Evolutionary conservation across 257 asterid species (phyloP).

Genomic region (Solanum arcanum): DNA sequence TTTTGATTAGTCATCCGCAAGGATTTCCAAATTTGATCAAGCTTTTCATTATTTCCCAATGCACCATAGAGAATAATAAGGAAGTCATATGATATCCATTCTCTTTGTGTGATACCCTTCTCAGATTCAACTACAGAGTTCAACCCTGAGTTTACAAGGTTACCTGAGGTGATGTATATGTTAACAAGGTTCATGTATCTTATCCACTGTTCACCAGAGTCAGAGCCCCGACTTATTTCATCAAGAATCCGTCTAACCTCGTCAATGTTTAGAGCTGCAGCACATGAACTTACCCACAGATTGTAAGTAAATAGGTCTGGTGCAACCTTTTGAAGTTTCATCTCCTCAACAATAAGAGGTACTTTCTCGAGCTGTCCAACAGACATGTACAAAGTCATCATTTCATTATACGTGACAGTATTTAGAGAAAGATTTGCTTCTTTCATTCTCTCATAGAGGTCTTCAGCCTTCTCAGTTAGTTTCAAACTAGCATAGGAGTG

Average conservation of each 20-base stretch:
- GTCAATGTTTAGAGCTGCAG: slow-evolving; percentile 62
- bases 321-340: slow-evolving; percentile 47
- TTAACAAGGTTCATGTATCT: slow-evolving; percentile 59
- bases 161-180: slow-evolving; percentile 45
- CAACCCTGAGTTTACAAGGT: slow-evolving; percentile 37
- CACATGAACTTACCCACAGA: slow-evolving; percentile 74
- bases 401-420: slow-evolving; percentile 78
- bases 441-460: slow-evolving; percentile 46
- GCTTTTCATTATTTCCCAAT: slow-evolving; percentile 55
- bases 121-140: slow-evolving; percentile 51
- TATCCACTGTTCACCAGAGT: slow-evolving; percentile 49
- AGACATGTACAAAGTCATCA: slow-evolving; percentile 81
- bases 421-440: slow-evolving; percentile 43
- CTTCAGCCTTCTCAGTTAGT: slow-evolving; percentile 68
- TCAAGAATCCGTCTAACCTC: slow-evolving; percentile 56
- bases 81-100: slow-evolving; percentile 76
- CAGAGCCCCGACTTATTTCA: slow-evolving; percentile 34
- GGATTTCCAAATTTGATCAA: slow-evolving; percentile 76
- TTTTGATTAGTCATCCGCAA: slow-evolving; percentile 64
- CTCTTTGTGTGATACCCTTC: slow-evolving; percentile 64
- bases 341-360: slow-evolving; percentile 36
- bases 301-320: slow-evolving; percentile 75
- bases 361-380: slow-evolving; percentile 82
- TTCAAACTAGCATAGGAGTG: slow-evolving; percentile 67
- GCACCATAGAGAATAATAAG: slow-evolving; percentile 66